Evolutionary conservation across 129 eudicot species (phyloP).

Genomic region (Lonicera japonica): DNA sequence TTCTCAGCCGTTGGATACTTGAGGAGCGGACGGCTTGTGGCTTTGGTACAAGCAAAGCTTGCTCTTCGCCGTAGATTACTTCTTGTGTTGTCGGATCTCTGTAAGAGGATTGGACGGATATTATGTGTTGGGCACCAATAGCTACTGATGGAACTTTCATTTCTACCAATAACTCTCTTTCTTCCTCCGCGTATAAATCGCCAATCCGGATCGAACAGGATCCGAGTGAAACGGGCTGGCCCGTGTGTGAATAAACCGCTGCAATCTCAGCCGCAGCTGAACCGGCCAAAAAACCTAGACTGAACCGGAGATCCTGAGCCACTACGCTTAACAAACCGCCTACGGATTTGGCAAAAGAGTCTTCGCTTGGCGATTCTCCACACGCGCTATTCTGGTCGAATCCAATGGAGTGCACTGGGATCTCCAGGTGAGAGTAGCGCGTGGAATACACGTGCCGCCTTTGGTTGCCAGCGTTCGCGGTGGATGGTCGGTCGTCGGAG

Average conservation of each 20-base stretch:
- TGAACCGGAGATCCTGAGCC: constrained; percentile 54
- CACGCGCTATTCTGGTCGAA: constrained; percentile 18
- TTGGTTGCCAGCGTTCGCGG: too few relatives aligned
- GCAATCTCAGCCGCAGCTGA: constrained; percentile 50
- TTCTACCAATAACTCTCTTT: constrained; percentile 65
- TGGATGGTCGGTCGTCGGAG: constrained; percentile 25
- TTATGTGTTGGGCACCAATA: constrained; percentile 46
- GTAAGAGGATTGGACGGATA: constrained; percentile 64
- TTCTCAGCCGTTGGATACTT: constrained; percentile 57
- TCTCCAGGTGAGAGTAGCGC: constrained; percentile 33
- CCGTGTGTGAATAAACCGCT: constrained; percentile 55
- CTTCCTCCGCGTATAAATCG: constrained; percentile 61
- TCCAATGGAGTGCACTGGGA: constrained; percentile 53
- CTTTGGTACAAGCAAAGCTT: constrained; percentile 46
- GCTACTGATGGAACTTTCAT: constrained; percentile 56
- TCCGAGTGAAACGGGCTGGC: constrained; percentile 49
- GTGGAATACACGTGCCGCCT: constrained; percentile 29
- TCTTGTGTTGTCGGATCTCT: constrained; percentile 64
- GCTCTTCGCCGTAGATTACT: constrained; percentile 41
- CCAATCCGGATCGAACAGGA: constrained; percentile 48
- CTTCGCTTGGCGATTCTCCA: constrained; percentile 24
- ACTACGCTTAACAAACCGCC: constrained; percentile 35
- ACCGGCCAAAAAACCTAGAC: constrained; percentile 45
- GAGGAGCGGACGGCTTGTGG: constrained; percentile 66
- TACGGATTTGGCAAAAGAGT: constrained; percentile 30